Base-by-base conservation (phyloP, 805 yeast species). In the Yamadazyma olivae region DNA sequence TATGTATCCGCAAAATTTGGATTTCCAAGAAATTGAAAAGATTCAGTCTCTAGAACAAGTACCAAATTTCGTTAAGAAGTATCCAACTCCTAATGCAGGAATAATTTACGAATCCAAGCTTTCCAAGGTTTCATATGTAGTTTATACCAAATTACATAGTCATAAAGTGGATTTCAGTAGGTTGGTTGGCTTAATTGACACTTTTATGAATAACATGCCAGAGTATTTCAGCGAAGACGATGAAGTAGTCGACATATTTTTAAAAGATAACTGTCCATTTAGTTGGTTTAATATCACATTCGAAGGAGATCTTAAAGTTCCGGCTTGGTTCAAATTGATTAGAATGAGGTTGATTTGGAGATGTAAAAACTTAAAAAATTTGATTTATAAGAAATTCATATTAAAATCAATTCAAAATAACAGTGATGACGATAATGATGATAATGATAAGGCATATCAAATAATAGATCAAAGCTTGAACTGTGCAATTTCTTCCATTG, bases 281-380 rank as follows among this genome's bases (percentile, higher is more conserved):
- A n/a, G n/a, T n/a, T n/a, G n/a, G n/a, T n/a, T n/a, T n/a, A n/a
- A n/a, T n/a, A n/a, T n/a, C n/a, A n/a, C n/a, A n/a, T n/a, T n/a
- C n/a, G n/a, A n/a, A n/a, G n/a, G n/a, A n/a, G n/a, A n/a, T n/a
- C n/a, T n/a, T n/a, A n/a, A n/a, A n/a, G n/a, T n/a, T n/a, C n/a
- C n/a, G n/a, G n/a, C n/a, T n/a, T 79, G 85, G 83, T 63, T 79
- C 36, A 61, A 70, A 3, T 60, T 80, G 19, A 63, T 79, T 4
- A 59, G 81, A 35, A 69, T 66, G 43, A 62, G 80, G 41, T 55
- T 81, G 28, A 64, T 62, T 29, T 81, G 86, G 86, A 61, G 82
- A 46, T 76, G 70, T 37, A 71, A 71, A 39, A 76, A 77, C 53
- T 46, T 80, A 30, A 78, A 77, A 40, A 70, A 77, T 32, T 62